These are phyloP conservation scores for Scheffersomyces parashehatae DNA, from an alignment of 1,139 yeast species.

Conservation along the genomic window DNA sequence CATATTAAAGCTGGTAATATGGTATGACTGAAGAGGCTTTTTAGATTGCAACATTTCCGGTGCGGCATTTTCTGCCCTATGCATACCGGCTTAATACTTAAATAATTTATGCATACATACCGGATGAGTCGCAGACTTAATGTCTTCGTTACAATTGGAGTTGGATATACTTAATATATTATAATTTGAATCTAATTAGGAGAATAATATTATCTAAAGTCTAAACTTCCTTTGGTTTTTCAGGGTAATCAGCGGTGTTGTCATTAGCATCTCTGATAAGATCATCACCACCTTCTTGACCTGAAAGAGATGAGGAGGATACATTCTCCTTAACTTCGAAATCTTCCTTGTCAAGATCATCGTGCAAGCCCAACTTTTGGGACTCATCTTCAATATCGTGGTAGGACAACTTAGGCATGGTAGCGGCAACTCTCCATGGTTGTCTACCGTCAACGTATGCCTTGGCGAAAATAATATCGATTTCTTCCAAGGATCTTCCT, in stretches of 20 bases:
- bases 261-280: not conserved
- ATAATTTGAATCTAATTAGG: too few species aligned
- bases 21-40: too few species aligned
- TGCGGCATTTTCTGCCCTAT: too few species aligned
- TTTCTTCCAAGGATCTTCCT: conserved; percentile 33
- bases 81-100: too few species aligned
- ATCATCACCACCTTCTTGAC: conserved; percentile 12
- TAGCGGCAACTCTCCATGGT: conserved; percentile 53
- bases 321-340: conserved; percentile 33
- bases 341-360: conserved; percentile 38
- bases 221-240: not conserved
- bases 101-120: too few species aligned
- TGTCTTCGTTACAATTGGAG: too few species aligned
- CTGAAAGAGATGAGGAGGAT: conserved; percentile 20
- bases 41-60: too few species aligned
- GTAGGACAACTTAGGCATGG: conserved; percentile 46
- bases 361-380: conserved; percentile 47
- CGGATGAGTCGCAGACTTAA: too few species aligned
- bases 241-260: not conserved
- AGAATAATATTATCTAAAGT: not conserved
- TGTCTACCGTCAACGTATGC: conserved; percentile 46
- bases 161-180: too few species aligned
- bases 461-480: conserved; percentile 27
- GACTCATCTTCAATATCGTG: conserved; percentile 52
- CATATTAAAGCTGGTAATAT: too few species aligned